A percentile compares a stretch with the other conserved stretches of the same genome.
phyloP scores from a whole-genome alignment of 1,284 basidiomycete genomes.

The Ceratorhiza oryzae-sativae region DNA sequence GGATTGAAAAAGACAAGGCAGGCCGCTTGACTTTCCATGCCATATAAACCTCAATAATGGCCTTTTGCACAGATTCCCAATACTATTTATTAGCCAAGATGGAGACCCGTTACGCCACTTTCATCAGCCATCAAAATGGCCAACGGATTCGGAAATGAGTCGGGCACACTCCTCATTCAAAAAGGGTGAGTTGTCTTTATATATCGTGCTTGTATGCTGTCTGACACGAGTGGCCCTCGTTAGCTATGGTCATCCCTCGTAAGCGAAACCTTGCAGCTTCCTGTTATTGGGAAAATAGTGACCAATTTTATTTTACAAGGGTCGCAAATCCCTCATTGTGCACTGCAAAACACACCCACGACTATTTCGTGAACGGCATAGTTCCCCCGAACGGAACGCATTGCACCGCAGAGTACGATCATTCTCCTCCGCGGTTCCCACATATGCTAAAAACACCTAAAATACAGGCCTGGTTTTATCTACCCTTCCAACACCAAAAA shows the following conservation, averaged over 20 bases:
- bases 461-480: constrained; percentile 15
- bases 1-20: constrained; percentile 19
- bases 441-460: neutral
- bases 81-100: constrained; percentile 45
- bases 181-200: constrained; percentile 40
- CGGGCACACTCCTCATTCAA: constrained; percentile 44
- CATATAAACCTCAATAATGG: too few species aligned
- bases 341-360: constrained; percentile 41
- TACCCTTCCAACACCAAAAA: constrained; percentile 6
- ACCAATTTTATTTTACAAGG: too few species aligned
- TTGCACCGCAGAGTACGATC: constrained; percentile 40
- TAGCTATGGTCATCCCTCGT: constrained; percentile 46
- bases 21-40: neutral
- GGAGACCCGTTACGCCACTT: constrained; percentile 47
- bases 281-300: too few species aligned
- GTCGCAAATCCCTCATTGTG: constrained; percentile 45
- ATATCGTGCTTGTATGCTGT: neutral
- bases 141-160: constrained; percentile 43
- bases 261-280: too few species aligned
- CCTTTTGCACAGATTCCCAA: constrained; percentile 40
- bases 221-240: neutral
- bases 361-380: constrained; percentile 45
- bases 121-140: constrained; percentile 43
- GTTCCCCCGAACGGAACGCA: constrained; percentile 43
- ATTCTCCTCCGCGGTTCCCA: neutral